Conservation (phyloP, 495 filamentous ascomycete genomes). For the Podospora pseudoanserina region DNA sequence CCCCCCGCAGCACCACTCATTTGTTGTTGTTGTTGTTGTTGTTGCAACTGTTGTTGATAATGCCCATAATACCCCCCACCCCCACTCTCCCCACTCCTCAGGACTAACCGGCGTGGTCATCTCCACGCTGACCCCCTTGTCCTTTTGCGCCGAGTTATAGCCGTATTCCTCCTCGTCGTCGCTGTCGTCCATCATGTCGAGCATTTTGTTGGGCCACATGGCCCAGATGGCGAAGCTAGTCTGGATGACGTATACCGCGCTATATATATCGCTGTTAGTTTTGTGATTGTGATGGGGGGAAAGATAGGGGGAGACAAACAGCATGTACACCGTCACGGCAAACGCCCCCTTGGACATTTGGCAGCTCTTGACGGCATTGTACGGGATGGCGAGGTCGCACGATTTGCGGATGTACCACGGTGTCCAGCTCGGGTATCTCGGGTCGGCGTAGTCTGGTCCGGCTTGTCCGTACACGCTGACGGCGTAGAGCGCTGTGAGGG, state of each 20-base stretch:
- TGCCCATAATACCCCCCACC: background rate
- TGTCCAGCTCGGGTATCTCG: slow-evolving; percentile 59
- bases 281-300: background rate
- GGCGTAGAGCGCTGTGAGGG: slow-evolving; percentile 61
- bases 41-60: background rate
- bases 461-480: slow-evolving; percentile 69
- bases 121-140: slow-evolving; percentile 37
- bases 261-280: slow-evolving; percentile 22
- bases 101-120: slow-evolving; percentile 35
- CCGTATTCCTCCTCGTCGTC: slow-evolving; percentile 36
- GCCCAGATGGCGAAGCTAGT: slow-evolving; percentile 56
- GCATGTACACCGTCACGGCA: slow-evolving; percentile 63
- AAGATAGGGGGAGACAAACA: slow-evolving; percentile 51
- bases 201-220: slow-evolving; percentile 53
- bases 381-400: slow-evolving; percentile 60
- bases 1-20: slow-evolving; percentile 6
- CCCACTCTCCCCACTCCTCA: background rate
- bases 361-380: slow-evolving; percentile 62
- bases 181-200: slow-evolving; percentile 38
- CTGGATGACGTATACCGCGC: slow-evolving; percentile 55
- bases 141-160: slow-evolving; percentile 3
- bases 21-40: slow-evolving; percentile 9
- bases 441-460: slow-evolving; percentile 75
- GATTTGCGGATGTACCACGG: slow-evolving; percentile 82
- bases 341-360: slow-evolving; percentile 72